Conservation (phyloP, 202 grass and related monocot species). For the Hordeum pubiflorum region DNA sequence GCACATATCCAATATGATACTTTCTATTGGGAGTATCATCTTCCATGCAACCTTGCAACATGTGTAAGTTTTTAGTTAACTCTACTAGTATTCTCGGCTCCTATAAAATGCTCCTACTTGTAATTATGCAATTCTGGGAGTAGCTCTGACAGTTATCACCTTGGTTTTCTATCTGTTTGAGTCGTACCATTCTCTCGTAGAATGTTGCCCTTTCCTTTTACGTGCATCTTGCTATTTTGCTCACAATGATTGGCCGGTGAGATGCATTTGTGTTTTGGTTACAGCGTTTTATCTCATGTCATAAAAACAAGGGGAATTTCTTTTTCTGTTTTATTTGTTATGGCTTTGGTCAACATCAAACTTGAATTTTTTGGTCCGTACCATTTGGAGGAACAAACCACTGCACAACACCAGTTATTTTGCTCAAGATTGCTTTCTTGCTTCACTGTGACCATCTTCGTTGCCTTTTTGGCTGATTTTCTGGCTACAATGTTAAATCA, state of each 20-base stretch:
- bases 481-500: not conserved
- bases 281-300: not conserved
- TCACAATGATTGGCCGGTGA: not conserved
- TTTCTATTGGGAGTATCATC: slow-evolving; percentile 76
- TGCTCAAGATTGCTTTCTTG: not conserved
- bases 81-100: not conserved
- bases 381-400: not conserved
- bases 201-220: not conserved
- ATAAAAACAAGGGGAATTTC: not conserved
- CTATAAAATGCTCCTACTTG: not conserved
- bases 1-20: slow-evolving; percentile 83
- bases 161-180: no score
- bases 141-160: not conserved
- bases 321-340: not conserved
- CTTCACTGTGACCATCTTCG: not conserved
- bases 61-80: slow-evolving; percentile 52
- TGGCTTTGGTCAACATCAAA: not conserved
- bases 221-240: not conserved
- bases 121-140: not conserved
- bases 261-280: not conserved
- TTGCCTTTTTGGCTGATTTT: not conserved
- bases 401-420: not conserved
- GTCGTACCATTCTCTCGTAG: not conserved
- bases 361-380: not conserved
- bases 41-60: slow-evolving; percentile 86